Conservation (phyloP, 345 rosid genomes). For the Eucalyptus decipiens region DNA sequence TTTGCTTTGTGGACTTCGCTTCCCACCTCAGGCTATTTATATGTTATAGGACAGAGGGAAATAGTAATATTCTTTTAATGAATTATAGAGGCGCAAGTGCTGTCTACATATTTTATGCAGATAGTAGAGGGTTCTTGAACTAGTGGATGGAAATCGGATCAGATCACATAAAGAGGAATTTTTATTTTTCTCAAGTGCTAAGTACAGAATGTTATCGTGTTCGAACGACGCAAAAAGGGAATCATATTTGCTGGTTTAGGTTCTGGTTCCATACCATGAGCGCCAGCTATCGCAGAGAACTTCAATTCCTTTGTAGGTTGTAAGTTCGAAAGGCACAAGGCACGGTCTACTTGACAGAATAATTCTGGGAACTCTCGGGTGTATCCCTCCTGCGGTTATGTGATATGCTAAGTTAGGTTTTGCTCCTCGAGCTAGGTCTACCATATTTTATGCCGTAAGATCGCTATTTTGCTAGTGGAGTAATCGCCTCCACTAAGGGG, state of each 20-base stretch:
- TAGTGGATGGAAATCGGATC: constrained; percentile 8
- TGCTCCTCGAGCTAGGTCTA: background rate
- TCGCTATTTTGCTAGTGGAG: no score
- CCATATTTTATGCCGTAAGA: no score
- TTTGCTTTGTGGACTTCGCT: background rate
- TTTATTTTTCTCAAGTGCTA: background rate
- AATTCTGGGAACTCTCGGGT: background rate
- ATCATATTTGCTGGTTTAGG: background rate
- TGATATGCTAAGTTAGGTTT: background rate
- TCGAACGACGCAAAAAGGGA: background rate
- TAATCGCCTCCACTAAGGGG: no score
- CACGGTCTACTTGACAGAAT: background rate
- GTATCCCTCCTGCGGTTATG: background rate
- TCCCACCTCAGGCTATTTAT: constrained; percentile 7
- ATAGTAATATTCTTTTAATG: background rate
- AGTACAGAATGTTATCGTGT: background rate
- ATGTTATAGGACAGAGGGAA: background rate
- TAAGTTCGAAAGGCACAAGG: background rate
- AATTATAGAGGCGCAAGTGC: constrained; percentile 6
- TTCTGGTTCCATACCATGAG: background rate
- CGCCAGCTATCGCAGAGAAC: background rate
- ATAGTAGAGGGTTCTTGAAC: background rate
- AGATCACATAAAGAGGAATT: background rate
- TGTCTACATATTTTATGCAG: constrained; percentile 3
- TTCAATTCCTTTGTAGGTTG: background rate